A percentile compares a stretch with the other conserved stretches of the same genome.
phyloP scores from a whole-genome alignment of 805 yeast genomes.

The Cyberlindnera petersonii region DNA sequence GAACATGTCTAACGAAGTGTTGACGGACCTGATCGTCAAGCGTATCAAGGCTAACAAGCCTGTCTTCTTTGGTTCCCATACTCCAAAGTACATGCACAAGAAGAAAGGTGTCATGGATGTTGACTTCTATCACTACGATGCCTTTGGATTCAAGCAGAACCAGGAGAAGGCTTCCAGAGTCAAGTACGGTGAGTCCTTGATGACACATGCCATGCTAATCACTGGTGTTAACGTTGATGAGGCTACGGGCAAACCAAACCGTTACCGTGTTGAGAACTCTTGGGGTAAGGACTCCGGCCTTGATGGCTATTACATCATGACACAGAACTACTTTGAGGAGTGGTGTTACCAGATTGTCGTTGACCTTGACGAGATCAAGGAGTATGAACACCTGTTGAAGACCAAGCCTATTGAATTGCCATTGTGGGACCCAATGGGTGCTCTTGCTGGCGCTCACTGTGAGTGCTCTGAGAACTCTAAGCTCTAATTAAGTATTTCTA shows the following conservation, averaged over 20 bases:
- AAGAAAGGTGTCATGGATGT: slow-evolving; percentile 68
- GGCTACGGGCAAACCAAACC: slow-evolving; percentile 46
- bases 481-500: too few species aligned
- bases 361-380: slow-evolving; percentile 44
- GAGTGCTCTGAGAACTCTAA: background rate
- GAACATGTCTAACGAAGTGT: slow-evolving; percentile 55
- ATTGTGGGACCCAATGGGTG: slow-evolving; percentile 80
- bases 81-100: slow-evolving; percentile 69
- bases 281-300: slow-evolving; percentile 70
- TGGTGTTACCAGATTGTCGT: slow-evolving; percentile 71
- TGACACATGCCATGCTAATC: slow-evolving; percentile 91
- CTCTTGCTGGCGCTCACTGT: slow-evolving; percentile 42
- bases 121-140: slow-evolving; percentile 61
- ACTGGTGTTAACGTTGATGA: slow-evolving; percentile 76
- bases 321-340: slow-evolving; percentile 70
- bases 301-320: slow-evolving; percentile 68
- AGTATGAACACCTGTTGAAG: slow-evolving; percentile 31
- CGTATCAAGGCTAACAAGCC: slow-evolving; percentile 72
- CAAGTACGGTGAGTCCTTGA: slow-evolving; percentile 62
- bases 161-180: slow-evolving; percentile 66
- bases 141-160: slow-evolving; percentile 50
- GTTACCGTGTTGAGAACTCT: slow-evolving; percentile 74
- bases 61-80: slow-evolving; percentile 85
- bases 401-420: slow-evolving; percentile 54
- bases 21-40: slow-evolving; percentile 60